Percentiles rank a stretch among this genome's conserved stretches.
Evolutionary conservation across 2,329 filamentous ascomycete genomes (phyloP).

Genomic region (Diaporthe capsici): DNA sequence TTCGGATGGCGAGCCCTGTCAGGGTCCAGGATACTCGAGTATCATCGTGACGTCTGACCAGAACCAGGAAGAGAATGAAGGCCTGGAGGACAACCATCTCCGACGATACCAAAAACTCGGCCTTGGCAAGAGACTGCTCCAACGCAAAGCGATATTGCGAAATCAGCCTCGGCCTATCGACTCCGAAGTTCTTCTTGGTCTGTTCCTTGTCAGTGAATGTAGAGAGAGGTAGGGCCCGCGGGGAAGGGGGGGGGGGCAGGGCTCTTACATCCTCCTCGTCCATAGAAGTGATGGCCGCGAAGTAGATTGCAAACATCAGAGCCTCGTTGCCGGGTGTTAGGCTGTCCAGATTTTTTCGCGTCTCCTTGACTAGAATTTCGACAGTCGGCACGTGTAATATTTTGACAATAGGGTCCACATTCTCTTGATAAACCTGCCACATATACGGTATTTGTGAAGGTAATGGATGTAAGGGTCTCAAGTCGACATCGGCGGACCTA

Average conservation of each 20-base stretch:
- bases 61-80: constrained; percentile 70
- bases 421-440: constrained; percentile 80
- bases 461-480: constrained; percentile 74
- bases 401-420: constrained; percentile 81
- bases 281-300: constrained; percentile 70
- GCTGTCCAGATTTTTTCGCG: constrained; percentile 70
- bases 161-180: constrained; percentile 60
- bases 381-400: constrained; percentile 79
- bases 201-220: constrained; percentile 45
- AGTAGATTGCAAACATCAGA: constrained; percentile 75
- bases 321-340: constrained; percentile 71
- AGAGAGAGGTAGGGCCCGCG: neutral
- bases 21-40: constrained; percentile 73
- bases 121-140: constrained; percentile 73
- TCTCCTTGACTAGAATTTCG: constrained; percentile 72
- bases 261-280: constrained; percentile 69
- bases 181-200: constrained; percentile 66
- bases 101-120: constrained; percentile 71
- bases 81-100: constrained; percentile 74
- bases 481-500: constrained; percentile 77
- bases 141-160: constrained; percentile 67
- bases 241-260: neutral
- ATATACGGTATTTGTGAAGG: constrained; percentile 76
- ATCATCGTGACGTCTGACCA: constrained; percentile 66
- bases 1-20: constrained; percentile 71